Base-by-base conservation (phyloP, 2,329 filamentous ascomycete species). In the Aspergillus aculeatinus region DNA sequence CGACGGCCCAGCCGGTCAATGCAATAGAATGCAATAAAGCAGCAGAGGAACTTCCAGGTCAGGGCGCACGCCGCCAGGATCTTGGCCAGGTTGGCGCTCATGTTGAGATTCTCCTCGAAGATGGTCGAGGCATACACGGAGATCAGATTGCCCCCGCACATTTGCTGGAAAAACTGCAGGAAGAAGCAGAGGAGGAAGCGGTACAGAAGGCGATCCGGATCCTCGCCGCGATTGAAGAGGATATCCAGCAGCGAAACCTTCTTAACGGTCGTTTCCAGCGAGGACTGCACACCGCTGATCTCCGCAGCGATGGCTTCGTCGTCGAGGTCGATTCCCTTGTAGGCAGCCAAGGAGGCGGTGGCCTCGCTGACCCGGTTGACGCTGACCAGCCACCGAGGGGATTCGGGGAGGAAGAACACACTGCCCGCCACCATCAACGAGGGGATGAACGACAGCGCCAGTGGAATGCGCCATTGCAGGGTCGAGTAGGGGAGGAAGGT, bases 11-110 rank as follows among this genome's bases (percentile, higher is more conserved):
- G 77, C 4, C 81, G 77, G 64, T 83, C 82, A 62, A 84, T 81
- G 56, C 79, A 78, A 64, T 81, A 76, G 67, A 83, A 81, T 48
- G 80, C 77, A 42, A 82, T 70, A 68, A 83, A 80, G 19, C 79
- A 81, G 33, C 79, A 81, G 21, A 84, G 65, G 66, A 84, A 83
- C 67, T 85, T 85, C 79, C 81, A 86, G 5, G 83, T 85, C 33
- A 85, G 72, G 12, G 82, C 82, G 29, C 80, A 81, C 3, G 74
- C 79, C 7, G 80, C 76, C 6, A 83, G 74, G 51, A 80, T 69
- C 19, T 64, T 67, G 11, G 68, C 68, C 2, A 68, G 57, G 29
- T 54, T 56, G 14, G 58, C 27, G 33, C 42, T 52, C 53, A 67
- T 57, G 35, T 60, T 39, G 9, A 65, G 61, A 14, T 62, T 66